phyloP scores from a whole-genome alignment of 2,329 filamentous ascomycete genomes.

The Berkeleyomyces rouxiae region DNA sequence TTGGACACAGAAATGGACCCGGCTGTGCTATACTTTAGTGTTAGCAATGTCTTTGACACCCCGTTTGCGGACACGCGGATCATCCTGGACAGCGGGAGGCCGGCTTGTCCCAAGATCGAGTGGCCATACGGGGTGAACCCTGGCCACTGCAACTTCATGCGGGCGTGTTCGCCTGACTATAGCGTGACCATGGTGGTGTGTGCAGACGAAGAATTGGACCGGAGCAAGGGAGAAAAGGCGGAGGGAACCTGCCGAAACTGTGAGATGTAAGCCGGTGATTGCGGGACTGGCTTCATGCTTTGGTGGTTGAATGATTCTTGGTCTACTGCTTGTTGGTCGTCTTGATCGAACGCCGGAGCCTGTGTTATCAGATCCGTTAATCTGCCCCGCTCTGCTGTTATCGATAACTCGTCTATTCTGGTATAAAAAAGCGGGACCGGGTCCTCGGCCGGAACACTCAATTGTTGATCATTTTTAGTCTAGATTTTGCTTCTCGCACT shows the following conservation, averaged over 20 bases:
- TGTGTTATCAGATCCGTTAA: slow-evolving; percentile 5
- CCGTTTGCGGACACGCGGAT: slow-evolving; percentile 22
- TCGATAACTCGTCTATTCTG: slow-evolving; percentile 2
- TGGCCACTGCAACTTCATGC: slow-evolving; percentile 22
- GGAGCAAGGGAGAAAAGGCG: neutral
- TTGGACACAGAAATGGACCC: slow-evolving; percentile 18
- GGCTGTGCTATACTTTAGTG: slow-evolving; percentile 23
- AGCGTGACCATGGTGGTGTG: slow-evolving; percentile 3
- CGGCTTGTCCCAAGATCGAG: slow-evolving; percentile 21
- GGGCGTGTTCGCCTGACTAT: slow-evolving; percentile 4
- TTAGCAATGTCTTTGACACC: slow-evolving; percentile 26
- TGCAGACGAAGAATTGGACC: neutral
- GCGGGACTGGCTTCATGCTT: neutral
- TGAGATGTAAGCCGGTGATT: neutral
- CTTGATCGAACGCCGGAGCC: neutral
- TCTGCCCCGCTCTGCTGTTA: neutral
- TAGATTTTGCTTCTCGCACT: neutral
- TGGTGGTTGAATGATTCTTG: neutral
- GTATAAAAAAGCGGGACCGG: neutral
- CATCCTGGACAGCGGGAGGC: slow-evolving; percentile 18
- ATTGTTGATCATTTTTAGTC: neutral
- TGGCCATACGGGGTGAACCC: slow-evolving; percentile 23
- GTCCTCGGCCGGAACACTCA: neutral
- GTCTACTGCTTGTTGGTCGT: neutral
- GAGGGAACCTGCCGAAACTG: too few relatives aligned